phyloP scores from a whole-genome alignment of 192 early-diverging fungal species.

The Rhizophagus clarus region DNA sequence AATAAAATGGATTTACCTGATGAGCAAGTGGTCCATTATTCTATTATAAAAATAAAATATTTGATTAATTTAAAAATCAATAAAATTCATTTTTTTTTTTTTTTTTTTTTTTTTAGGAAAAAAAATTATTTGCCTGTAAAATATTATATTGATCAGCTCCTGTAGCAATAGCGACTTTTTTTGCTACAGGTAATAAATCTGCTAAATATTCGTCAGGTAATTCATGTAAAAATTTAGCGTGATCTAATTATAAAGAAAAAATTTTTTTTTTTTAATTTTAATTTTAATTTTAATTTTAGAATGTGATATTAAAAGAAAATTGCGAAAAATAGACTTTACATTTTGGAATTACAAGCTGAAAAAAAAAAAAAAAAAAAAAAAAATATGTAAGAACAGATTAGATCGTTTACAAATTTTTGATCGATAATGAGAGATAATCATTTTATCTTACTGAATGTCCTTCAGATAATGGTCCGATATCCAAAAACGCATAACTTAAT shows the following conservation, averaged over 20 bases:
- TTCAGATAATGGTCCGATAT: slow-evolving; percentile 74
- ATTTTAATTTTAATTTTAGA: background rate
- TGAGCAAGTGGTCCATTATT: slow-evolving; percentile 61
- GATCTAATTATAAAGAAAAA: slow-evolving; percentile 55
- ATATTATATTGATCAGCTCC: slow-evolving; percentile 76
- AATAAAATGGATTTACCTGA: slow-evolving; percentile 42
- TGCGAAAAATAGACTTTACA: too few species aligned
- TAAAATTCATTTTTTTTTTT: too few species aligned
- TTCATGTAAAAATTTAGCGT: slow-evolving; percentile 89
- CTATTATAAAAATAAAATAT: slow-evolving; percentile 32
- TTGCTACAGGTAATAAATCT: slow-evolving; percentile 85
- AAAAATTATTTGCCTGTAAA: slow-evolving; percentile 62
- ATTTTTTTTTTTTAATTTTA: slow-evolving; percentile 27
- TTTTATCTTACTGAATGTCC: slow-evolving; percentile 66
- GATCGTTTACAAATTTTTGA: background rate
- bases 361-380: slow-evolving; percentile 12
- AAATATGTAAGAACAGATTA: background rate
- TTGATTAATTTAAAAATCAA: background rate
- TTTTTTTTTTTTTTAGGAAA: background rate
- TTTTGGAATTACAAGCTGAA: slow-evolving; percentile 71
- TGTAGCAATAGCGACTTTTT: slow-evolving; percentile 84
- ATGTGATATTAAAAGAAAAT: background rate
- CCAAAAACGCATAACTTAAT: slow-evolving; percentile 74
- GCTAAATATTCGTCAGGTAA: slow-evolving; percentile 81
- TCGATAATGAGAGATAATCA: background rate